phyloP scores from a whole-genome alignment of 2,329 filamentous ascomycete genomes.

The Exutisphaerella laricina region DNA sequence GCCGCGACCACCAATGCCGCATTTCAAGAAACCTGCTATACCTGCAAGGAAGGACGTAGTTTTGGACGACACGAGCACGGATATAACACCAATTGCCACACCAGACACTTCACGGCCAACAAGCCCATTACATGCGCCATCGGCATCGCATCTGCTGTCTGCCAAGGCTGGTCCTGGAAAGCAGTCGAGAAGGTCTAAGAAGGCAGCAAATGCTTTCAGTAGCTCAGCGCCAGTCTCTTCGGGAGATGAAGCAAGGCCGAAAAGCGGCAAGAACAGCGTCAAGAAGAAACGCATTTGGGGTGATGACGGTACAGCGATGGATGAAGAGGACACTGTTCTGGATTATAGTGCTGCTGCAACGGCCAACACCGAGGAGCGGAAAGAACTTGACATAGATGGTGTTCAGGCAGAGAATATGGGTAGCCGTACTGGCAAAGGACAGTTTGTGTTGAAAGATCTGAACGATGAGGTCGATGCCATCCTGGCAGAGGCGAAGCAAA shows the following conservation, averaged over 20 bases:
- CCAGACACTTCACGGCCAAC: constrained; percentile 73
- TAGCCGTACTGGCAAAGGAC: constrained; percentile 74
- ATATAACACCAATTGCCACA: constrained; percentile 64
- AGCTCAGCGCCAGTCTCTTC: constrained; percentile 64
- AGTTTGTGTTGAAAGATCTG: constrained; percentile 89
- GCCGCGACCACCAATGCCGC: constrained; percentile 46
- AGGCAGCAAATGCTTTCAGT: constrained; percentile 49
- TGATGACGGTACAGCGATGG: constrained; percentile 78
- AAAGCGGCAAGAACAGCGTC: constrained; percentile 49
- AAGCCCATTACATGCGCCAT: constrained; percentile 53
- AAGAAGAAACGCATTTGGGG: constrained; percentile 94
- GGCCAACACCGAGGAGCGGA: constrained; percentile 48
- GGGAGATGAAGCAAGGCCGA: constrained; percentile 65
- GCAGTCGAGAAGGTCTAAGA: constrained; percentile 74
- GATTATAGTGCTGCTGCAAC: constrained; percentile 75
- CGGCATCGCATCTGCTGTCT: constrained; percentile 59
- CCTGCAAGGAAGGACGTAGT: constrained; percentile 10
- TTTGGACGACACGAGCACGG: constrained; percentile 49
- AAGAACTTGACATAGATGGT: constrained; percentile 56
- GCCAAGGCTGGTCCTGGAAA: constrained; percentile 72
- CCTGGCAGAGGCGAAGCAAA: constrained; percentile 69
- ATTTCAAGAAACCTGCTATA: constrained; percentile 43
- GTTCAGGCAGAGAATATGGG: constrained; percentile 81
- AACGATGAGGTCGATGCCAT: constrained; percentile 92
- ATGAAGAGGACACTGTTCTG: constrained; percentile 70